Evolutionary conservation across 495 filamentous ascomycete species (phyloP).

Genomic region (Neurospora intermedia): DNA sequence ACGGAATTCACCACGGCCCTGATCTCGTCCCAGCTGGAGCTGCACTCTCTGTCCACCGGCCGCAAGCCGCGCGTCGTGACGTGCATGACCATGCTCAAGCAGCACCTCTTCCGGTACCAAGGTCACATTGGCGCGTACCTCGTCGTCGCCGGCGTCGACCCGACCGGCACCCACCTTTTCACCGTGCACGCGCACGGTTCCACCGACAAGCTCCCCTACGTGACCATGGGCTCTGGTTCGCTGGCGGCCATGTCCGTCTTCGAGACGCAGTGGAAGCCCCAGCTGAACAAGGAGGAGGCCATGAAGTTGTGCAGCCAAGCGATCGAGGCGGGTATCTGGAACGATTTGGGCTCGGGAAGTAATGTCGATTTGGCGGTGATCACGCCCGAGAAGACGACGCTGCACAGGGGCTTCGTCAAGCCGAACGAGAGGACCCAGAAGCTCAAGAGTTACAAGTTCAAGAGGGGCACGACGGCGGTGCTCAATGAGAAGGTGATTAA

Average conservation of each 20-base stretch:
- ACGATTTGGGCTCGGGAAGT: slow-evolving; percentile 92
- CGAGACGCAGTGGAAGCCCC: slow-evolving; percentile 86
- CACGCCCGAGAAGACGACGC: slow-evolving; percentile 79
- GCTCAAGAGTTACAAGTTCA: slow-evolving; percentile 84
- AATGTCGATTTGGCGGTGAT: slow-evolving; percentile 98
- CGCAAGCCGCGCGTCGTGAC: slow-evolving; percentile 95
- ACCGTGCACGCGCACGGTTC: slow-evolving; percentile 98
- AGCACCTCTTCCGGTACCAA: slow-evolving; percentile 97
- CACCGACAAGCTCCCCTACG: slow-evolving; percentile 98
- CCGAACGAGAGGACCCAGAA: slow-evolving; percentile 90
- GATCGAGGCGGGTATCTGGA: slow-evolving; percentile 97
- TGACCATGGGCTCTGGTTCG: slow-evolving; percentile 96
- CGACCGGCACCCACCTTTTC: slow-evolving; percentile 90
- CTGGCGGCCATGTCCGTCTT: slow-evolving; percentile 97
- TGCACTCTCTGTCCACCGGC: slow-evolving; percentile 89
- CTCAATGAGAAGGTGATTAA: slow-evolving; percentile 89
- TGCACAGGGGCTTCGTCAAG: slow-evolving; percentile 81
- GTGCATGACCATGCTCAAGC: slow-evolving; percentile 99
- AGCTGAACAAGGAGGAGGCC: slow-evolving; percentile 69
- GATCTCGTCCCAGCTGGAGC: slow-evolving; percentile 96
- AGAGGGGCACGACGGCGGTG: slow-evolving; percentile 79
- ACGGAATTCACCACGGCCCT: slow-evolving; percentile 98
- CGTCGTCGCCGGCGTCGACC: slow-evolving; percentile 94
- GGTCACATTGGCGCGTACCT: slow-evolving; percentile 97
- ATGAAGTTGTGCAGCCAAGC: slow-evolving; percentile 75